Evolutionary conservation across 176 grass and related monocot species (phyloP), one percentile per base, ranked within the genome.

Genomic region (Musa beccarii): DNA sequence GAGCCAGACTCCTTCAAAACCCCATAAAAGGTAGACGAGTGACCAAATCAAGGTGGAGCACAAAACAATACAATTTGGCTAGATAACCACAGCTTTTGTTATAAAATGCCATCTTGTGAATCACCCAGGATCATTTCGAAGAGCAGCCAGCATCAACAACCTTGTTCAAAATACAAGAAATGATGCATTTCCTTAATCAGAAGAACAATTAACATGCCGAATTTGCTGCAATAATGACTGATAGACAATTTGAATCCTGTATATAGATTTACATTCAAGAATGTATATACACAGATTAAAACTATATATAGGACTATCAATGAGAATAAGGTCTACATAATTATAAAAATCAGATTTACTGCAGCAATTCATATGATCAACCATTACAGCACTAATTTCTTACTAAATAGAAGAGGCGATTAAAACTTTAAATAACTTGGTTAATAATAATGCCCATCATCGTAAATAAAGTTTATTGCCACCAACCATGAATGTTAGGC

Each of bases 401-500:
- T 63, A 63, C 22, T 22, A 63, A 63, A 21, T 21, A 11, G 21
- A 23, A 63, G 1, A 22, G 9, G 9, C 61, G 22, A 19, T 7
- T 21, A 19, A 43, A 43, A 19, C 49, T 69, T 8, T 9, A 69
- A 69, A 13, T 8, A 43, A 69, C 14, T 49, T 0, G n/a, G 16
- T 5, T 17, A 50, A 66, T 66, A 29, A 14, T 26, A 8, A 11
- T 29, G 23, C 14, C 15, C 24, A 28, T 29, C 11, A 3, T 67
- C 8, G 12, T 3, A 29, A 10, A 5, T 43, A n/a, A 50, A 76
- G 9, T 19, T 11, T 23, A 43, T 12, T 13, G 51, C 16, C 28
- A 79, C 78, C 26, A 13, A 98, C 94, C 94, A 87, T 93, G 94
- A 79, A 90, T 93, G 54, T 98, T 86, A 25, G 90, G 88, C 71